Percentiles rank a stretch among this genome's conserved stretches.
These are phyloP conservation scores for Cardamine occulta DNA, from an alignment of 345 rosid genomes.

Conservation along the genomic window DNA sequence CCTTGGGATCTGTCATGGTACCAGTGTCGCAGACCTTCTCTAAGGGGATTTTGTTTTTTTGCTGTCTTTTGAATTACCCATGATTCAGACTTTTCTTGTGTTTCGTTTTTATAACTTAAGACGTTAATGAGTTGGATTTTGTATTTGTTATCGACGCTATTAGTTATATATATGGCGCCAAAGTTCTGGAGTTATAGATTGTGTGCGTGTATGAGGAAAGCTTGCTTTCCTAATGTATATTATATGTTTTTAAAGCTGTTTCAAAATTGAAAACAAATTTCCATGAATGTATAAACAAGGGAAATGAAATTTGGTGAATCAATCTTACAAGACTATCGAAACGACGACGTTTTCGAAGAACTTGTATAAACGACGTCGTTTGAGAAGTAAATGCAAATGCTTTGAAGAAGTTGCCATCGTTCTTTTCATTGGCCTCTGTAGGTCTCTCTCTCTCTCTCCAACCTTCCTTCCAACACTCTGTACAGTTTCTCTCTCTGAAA, in stretches of 20 bases:
- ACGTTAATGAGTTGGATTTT: slow-evolving; percentile 4
- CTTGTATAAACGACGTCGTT: too few relatives aligned
- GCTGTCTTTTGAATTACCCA: slow-evolving; percentile 16
- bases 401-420: background rate
- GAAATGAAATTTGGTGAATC: too few relatives aligned
- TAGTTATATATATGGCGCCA: background rate
- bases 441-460: background rate
- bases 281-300: too few relatives aligned
- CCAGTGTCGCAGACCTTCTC: background rate
- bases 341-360: too few relatives aligned
- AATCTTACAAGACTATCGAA: too few relatives aligned
- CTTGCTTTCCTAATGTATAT: too few relatives aligned
- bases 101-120: background rate
- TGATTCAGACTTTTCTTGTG: background rate
- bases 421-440: too few relatives aligned
- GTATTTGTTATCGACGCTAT: slow-evolving; percentile 15
- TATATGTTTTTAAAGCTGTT: too few relatives aligned
- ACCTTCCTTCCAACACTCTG: background rate
- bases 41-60: slow-evolving; percentile 10
- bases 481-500: background rate
- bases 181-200: background rate
- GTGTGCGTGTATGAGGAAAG: background rate
- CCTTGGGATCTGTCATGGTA: background rate
- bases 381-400: too few relatives aligned
- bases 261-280: too few relatives aligned